These are phyloP conservation scores for Exserohilum rostratum DNA, from an alignment of 2,329 filamentous ascomycete species.

Conservation along the genomic window DNA sequence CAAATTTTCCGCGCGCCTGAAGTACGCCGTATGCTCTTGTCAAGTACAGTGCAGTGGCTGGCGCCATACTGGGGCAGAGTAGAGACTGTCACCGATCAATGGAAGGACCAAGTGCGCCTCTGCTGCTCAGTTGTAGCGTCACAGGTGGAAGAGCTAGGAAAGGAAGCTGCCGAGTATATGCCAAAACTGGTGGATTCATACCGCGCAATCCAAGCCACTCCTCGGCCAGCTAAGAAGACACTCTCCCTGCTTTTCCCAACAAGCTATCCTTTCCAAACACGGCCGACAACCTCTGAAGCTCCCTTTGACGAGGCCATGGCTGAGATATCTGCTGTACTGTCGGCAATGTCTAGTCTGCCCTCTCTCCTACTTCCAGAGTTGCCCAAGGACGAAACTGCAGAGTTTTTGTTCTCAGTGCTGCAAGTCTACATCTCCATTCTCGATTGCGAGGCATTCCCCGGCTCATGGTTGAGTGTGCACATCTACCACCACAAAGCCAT, in stretches of 20 bases:
- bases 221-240: constrained; percentile 61
- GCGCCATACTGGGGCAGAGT: constrained; percentile 89
- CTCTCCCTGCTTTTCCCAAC: constrained; percentile 90
- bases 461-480: constrained; percentile 88
- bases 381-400: constrained; percentile 73
- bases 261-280: constrained; percentile 84
- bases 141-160: constrained; percentile 76
- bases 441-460: constrained; percentile 85
- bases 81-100: constrained; percentile 77
- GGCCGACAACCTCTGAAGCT: constrained; percentile 64
- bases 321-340: constrained; percentile 86
- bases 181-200: constrained; percentile 92
- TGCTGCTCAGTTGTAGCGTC: constrained; percentile 92
- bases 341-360: constrained; percentile 76
- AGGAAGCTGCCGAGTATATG: constrained; percentile 86
- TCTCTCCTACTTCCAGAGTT: constrained; percentile 77
- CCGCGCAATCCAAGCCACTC: constrained; percentile 72
- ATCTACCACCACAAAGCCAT: constrained; percentile 92
- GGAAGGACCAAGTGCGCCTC: constrained; percentile 88
- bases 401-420: constrained; percentile 77
- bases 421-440: constrained; percentile 89
- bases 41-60: constrained; percentile 89
- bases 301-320: constrained; percentile 85
- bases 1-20: constrained; percentile 81
- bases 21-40: constrained; percentile 73